Evolutionary conservation across 192 early-diverging fungal species (phyloP), one percentile per base, ranked within the genome.

Genomic region (Phycomyces nitens): DNA sequence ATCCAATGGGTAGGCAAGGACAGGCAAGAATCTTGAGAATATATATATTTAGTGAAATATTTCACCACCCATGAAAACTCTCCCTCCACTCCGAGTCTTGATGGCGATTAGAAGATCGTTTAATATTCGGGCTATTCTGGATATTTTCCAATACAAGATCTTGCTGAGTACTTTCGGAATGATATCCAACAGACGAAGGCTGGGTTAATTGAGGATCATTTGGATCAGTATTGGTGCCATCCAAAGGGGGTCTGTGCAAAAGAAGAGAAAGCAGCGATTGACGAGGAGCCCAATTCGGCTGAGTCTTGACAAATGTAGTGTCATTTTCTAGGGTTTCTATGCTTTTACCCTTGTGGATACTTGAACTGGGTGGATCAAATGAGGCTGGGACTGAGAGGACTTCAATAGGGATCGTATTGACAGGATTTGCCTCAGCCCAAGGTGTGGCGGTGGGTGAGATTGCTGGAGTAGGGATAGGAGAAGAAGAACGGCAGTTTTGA

Each of bases 191-290:
- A n/a, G 3, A 14, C 2, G 12, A 47, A n/a, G 44, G 12, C 44
- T 18, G 12, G 44, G 44, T 47, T 18, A 11, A 18, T 47, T 47
- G 44, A 11, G 2, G 44, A 47, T 47, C 41, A 7, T 14, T 10
- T 14, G n/a, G n/a, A 34, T 34, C 29, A 34, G 29, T 34, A 34
- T 34, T 34, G 29, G 29, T 7, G 2, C 3, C 2, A 34, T 34
- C 29, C 2, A 7, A 34, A 34, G 29, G 29, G 7, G 38, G 57
- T 43, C 42, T 40, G 43, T 62, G 60, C 26, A 62, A 38, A 14
- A 62, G 34, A 50, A 50, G 21, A 51, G 60, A 62, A 21, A 62
- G 29, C 6, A 62, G 47, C 24, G 60, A 62, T 50, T 47, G 44
- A 52, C 49, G 60, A 0, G 60, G 60, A 4, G 49, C 51, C 29